Evolutionary conservation across 1,284 basidiomycete species (phyloP).

Genomic region (Phellopilus nigrolimitatus): DNA sequence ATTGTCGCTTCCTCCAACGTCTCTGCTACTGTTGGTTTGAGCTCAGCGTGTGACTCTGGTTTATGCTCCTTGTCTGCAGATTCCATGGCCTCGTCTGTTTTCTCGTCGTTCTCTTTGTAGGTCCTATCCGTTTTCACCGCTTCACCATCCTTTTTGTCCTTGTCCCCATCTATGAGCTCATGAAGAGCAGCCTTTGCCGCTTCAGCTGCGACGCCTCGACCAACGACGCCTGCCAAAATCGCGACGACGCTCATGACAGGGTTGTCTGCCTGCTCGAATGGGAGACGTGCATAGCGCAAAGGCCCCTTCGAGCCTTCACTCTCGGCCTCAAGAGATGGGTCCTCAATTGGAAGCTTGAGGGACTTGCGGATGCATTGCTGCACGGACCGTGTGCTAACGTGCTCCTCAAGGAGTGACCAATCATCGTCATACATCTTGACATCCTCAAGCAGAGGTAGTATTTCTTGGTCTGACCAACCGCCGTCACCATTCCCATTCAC

Average conservation of each 20-base stretch:
- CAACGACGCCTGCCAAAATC: constrained; percentile 90
- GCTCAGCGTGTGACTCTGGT: no score
- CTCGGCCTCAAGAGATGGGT: constrained; percentile 79
- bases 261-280: no score
- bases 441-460: constrained; percentile 89
- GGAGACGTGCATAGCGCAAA: constrained; percentile 74
- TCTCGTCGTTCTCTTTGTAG: constrained; percentile 26
- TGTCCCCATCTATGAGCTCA: constrained; percentile 62
- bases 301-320: constrained; percentile 67
- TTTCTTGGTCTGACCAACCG: no score
- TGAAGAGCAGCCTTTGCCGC: constrained; percentile 90
- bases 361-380: constrained; percentile 97
- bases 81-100: constrained; percentile 33
- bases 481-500: no score
- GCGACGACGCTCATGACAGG: constrained; percentile 98
- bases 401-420: constrained; percentile 88
- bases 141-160: constrained; percentile 34
- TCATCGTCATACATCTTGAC: constrained; percentile 99
- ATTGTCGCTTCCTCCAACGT: constrained; percentile 13
- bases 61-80: constrained; percentile 26
- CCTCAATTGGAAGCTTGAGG: constrained; percentile 94
- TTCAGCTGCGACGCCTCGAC: constrained; percentile 87
- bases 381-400: constrained; percentile 86
- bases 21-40: constrained; percentile 25
- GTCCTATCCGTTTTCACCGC: constrained; percentile 30